phyloP scores from a whole-genome alignment of 2,329 filamentous ascomycete genomes.

The Bipolaris zeicola region DNA sequence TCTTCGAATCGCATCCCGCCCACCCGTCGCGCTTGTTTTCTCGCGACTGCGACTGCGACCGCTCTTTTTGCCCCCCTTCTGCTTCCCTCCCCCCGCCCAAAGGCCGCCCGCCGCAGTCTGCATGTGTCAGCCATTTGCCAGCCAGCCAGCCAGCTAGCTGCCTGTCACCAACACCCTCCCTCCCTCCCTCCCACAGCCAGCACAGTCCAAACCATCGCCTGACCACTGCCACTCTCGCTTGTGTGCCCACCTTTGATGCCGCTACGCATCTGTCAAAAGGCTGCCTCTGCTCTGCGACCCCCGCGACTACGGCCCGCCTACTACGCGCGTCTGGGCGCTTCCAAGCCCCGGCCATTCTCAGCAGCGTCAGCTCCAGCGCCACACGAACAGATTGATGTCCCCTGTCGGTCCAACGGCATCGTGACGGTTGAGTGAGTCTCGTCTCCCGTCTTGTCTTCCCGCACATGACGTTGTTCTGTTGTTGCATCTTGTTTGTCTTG shows the following conservation, averaged over 20 bases:
- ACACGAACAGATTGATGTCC: slow-evolving; percentile 42
- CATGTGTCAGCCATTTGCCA: neutral
- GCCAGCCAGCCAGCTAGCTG: neutral
- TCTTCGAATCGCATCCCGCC: neutral
- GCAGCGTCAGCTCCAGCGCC: slow-evolving; percentile 27
- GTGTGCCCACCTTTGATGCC: slow-evolving; percentile 22
- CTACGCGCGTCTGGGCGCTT: neutral
- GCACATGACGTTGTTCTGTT: slow-evolving; percentile 7
- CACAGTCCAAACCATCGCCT: neutral
- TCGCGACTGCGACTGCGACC: neutral
- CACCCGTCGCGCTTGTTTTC: neutral
- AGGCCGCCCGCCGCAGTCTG: neutral
- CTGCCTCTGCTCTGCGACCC: slow-evolving; percentile 14
- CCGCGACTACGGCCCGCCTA: slow-evolving; percentile 1
- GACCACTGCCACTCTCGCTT: slow-evolving; percentile 9
- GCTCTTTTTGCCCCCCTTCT: neutral
- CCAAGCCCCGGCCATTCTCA: slow-evolving; percentile 25
- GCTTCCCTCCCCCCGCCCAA: neutral
- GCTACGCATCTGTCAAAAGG: slow-evolving; percentile 14
- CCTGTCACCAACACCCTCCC: neutral
- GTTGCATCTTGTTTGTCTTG: neutral
- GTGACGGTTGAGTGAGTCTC: slow-evolving; percentile 50
- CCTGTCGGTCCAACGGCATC: slow-evolving; percentile 51
- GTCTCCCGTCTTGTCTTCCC: slow-evolving; percentile 2
- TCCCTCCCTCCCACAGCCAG: neutral